Base-by-base conservation (phyloP, 371 early-diverging fungal species). In the Batrachochytrium dendrobatidis region DNA sequence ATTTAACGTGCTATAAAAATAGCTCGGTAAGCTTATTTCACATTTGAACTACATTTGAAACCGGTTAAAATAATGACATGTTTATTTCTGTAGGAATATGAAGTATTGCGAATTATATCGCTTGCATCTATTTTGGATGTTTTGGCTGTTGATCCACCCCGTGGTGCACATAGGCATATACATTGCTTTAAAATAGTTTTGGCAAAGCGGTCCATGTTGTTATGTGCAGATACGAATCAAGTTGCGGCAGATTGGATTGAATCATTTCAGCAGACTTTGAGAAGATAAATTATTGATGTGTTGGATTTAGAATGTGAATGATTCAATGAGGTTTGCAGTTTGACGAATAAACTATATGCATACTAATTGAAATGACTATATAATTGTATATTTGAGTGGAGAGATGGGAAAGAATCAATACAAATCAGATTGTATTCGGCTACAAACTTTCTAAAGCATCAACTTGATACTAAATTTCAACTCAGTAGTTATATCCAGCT, bases 1-100 rank as follows among this genome's bases (percentile, higher is more conserved):
- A 80, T n/a, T 66, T 92, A 44, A 75, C 82, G 4, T 85, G 83
- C 63, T 92, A 92, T 71, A 88, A 90, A 67, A 83, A 92, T 22
- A 18, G 17, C 7, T 10, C 48, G 18, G 48, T 18, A 28, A 22
- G 8, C 8, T 46, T 6, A 4, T 39, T 20, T 15, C 39, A 15
- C 15, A 39, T 20, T 15, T 15, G 15, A 15, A 20, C 15, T 39
- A 20, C 39, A 39, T 39, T 15, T 20, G 20, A 39, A 20, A 20
- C 39, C 20, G 39, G 15, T 15, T 39, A 39, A 20, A 15, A 39
- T 39, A 15, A 20, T 20, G 39, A 28, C 24, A 10, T 28, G n/a
- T 22, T 12, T 28, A 28, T 15, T 39, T 46, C 52, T 20, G 29
- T 56, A 86, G 85, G 87, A 91, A 70, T 89, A 88, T 53, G 82